Base-by-base conservation (phyloP, 2,329 filamentous ascomycete species). In the Xylariaceae sp. region DNA sequence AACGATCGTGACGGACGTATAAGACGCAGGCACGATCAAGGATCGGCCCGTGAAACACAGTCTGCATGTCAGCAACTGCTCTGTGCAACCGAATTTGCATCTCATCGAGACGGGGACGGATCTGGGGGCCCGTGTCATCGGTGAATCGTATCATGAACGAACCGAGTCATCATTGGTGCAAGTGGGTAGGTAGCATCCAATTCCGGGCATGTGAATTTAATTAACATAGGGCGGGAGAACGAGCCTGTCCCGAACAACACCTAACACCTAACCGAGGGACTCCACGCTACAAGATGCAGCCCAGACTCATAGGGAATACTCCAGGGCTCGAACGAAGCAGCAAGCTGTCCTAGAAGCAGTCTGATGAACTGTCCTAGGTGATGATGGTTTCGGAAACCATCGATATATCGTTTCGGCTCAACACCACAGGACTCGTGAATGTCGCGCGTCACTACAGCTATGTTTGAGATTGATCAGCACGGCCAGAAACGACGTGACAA, bases 321-420 rank as follows among this genome's bases (percentile, higher is more conserved):
- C 17, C 17, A 34, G 6, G 17, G 45, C 52, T 52, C 15, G 17
- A 34, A 18, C n/a, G 15, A 50, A 30, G 30, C 23, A 30, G 23
- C 23, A 30, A 30, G 23, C 23, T 30, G 23, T 30, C 23, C 23
- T 5, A 30, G 23, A 5, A 30, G 23, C 4, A 4, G 5, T 30
- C 5, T 30, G 13, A 44, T 23, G 44, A 57, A 39, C 23, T 57
- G 58, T 51, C 49, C n/a, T 18, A 54, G 56, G 56, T 57, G 58
- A 49, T 49, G 53, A 50, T 58, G 56, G 61, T 63, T 60, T 64
- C 61, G 63, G 62, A 53, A 66, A 54, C 45, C 54, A 56, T 53
- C 45, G 57, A 61, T 57, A 60, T 54, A 66, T 61, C 58, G 60
- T 66, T 61, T 61, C 64, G 60, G 53, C 47, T 61, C 62, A 44